Evolutionary conservation across 495 filamentous ascomycete species (phyloP), one percentile per base, ranked within the genome.

Genomic region (Lentithecium fluviatile): DNA sequence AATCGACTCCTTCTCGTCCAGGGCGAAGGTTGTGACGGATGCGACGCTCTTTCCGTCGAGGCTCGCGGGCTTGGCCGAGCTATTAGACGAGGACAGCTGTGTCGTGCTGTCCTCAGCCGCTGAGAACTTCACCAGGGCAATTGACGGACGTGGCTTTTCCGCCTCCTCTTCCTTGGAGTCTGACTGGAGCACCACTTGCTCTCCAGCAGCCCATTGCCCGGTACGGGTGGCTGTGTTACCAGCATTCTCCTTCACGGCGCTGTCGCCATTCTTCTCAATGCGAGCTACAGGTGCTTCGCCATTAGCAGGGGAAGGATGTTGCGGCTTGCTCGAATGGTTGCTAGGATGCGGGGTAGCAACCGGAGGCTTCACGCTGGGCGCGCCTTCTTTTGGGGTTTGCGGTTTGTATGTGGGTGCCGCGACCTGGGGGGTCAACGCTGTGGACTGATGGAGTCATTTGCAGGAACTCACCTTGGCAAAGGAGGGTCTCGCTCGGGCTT

Each of bases 1-100:
- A 26, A 96, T 77, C 11, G 92, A 96, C 65, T 96, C 91, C 69
- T 96, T 97, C 73, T 97, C 92, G 69, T 97, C 92, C 72, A 96
- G 77, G 15, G 88, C 91, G 74, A 94, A 95, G 2, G 91, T 95
- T 1, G 88, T 93, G 17, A 87, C 90, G 19, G 92, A 97, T 12
- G 88, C 87, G 66, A 92, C 88, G 72, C 91, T 96, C 74, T 95
- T 96, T 25, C 88, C 90, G 69, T 95, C 91, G 17, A 95, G 78
- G 67, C 90, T 96, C 45, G 89, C 86, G 37, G 89, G 87, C 72
- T 95, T 96, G 3, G 85, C 91, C 6, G 85, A 92, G 29, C 67
- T 64, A 43, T 70, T 71, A 70, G 77, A 93, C 66, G 73, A 90
- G 66, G 71, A 91, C 75, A 80, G 78, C 76, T 79, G 90, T 74